Conservation (phyloP, 768 basidiomycete genomes). For the Mycena galericulata region DNA sequence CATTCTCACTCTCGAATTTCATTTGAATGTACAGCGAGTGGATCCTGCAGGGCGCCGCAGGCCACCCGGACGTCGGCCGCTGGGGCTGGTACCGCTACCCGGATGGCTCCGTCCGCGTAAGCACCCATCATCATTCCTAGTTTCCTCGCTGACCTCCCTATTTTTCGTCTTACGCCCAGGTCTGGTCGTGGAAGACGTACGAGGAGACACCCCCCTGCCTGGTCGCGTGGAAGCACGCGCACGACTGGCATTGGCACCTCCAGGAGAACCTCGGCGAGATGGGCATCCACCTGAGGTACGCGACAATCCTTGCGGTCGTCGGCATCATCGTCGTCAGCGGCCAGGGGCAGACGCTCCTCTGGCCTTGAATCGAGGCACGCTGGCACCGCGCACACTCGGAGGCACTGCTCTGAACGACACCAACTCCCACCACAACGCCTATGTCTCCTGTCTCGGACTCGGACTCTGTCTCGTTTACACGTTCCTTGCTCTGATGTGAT, state of each 20-base stretch:
- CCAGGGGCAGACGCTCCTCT: too few species aligned
- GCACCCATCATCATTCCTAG: not conserved
- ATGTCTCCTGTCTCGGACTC: too few species aligned
- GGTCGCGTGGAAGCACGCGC: not conserved
- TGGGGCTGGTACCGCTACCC: conserved; percentile 13
- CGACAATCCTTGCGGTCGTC: too few species aligned
- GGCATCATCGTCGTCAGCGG: too few species aligned
- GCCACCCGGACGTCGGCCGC: not conserved
- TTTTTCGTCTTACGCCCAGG: not conserved
- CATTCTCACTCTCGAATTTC: not conserved
- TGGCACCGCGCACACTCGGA: too few species aligned
- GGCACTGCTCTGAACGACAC: too few species aligned
- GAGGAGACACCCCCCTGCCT: not conserved
- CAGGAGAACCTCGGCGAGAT: not conserved
- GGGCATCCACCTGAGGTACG: too few species aligned
- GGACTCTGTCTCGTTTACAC: too few species aligned
- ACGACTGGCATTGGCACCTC: conserved; percentile 17
- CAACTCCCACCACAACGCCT: too few species aligned
- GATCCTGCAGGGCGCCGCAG: not conserved
- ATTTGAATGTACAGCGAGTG: conserved; percentile 17
- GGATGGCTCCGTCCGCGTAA: conserved; percentile 1
- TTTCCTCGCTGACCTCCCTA: not conserved
- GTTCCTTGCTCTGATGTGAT: too few species aligned
- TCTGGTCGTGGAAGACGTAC: not conserved
- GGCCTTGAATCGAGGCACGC: too few species aligned